phyloP scores from a whole-genome alignment of 2,329 filamentous ascomycete genomes.

The Fusarium illudens region DNA sequence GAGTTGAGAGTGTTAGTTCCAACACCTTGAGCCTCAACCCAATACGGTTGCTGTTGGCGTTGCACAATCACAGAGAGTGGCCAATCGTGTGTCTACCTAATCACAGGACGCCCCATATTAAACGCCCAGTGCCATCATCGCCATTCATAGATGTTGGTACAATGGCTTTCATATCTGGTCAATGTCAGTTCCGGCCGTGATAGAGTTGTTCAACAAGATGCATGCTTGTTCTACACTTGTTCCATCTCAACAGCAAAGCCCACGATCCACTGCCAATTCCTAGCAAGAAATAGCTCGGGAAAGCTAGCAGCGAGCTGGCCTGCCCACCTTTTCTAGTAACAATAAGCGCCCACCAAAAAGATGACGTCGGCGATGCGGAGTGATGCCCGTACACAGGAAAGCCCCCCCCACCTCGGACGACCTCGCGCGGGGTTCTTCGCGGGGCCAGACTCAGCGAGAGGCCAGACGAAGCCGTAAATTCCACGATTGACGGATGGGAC shows the following conservation, averaged over 20 bases:
- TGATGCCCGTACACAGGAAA: not conserved
- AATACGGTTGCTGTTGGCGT: slow-evolving; percentile 2
- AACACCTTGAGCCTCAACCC: slow-evolving; percentile 27
- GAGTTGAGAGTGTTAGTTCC: slow-evolving; percentile 2
- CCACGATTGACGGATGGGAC: not conserved
- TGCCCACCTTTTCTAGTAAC: not conserved
- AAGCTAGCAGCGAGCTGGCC: not conserved
- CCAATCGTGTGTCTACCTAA: slow-evolving; percentile 1
- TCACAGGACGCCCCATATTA: not conserved
- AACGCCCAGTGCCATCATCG: not conserved
- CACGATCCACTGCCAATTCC: not conserved
- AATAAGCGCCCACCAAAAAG: not conserved
- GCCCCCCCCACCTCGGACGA: not conserved
- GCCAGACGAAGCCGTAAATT: not conserved
- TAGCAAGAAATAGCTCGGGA: not conserved
- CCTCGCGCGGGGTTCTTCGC: slow-evolving; percentile 2
- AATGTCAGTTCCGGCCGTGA: not conserved
- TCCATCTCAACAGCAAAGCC: not conserved
- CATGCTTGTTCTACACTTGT: not conserved
- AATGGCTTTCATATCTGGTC: not conserved
- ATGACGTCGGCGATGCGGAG: slow-evolving; percentile 3
- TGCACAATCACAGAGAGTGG: slow-evolving; percentile 1
- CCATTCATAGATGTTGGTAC: not conserved
- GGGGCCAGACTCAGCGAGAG: not conserved
- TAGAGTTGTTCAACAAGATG: not conserved